Evolutionary conservation across 345 rosid species (phyloP), one percentile per base, ranked within the genome.

Genomic region (Rhodamnia argentea): DNA sequence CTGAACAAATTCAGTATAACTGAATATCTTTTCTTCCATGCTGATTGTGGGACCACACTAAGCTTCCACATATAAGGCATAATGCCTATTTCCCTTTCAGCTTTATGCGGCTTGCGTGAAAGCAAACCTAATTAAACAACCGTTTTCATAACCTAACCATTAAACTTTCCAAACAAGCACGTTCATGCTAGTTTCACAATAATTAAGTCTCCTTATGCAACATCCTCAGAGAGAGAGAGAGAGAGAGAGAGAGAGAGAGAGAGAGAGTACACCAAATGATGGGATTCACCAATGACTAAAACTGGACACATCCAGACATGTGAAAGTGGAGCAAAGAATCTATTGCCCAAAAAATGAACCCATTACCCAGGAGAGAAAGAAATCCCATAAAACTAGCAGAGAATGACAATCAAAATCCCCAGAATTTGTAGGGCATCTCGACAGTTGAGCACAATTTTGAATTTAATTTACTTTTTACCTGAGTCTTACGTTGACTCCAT

Each of bases 401-500:
- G 18, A 70, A 76, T 16, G 44, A 24, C 42, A 47, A 26, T 37
- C 16, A 32, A 37, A 51, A 70, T 52, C 14, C 58, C 37, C 54
- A 24, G 12, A 44, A 84, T 86, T 51, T 2, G 4, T 51, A 51
- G 14, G 52, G 52, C 52, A 51, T 51, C 52, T 51, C 52, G 52
- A 51, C 14, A 51, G 52, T 51, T 50, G 51, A 50, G 11, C 51
- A 50, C 51, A 50, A 50, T 50, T 50, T 50, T 50, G 51, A 50
- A 50, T 50, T 50, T 50, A 10, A 12, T 51, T 51, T 51, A 51
- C 40, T 51, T 51, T 86, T 16, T 87, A 92, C 93, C 94, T 90
- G 81, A 93, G 92, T 87, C 95, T 87, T 74, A 93, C 93, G 56
- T 93, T 93, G 83, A 92, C 89, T 58, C 95, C 95, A 55, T 88